These are phyloP conservation scores for Schizonepeta tenuifolia DNA, from an alignment of 257 asterid genomes.

Conservation along the genomic window DNA sequence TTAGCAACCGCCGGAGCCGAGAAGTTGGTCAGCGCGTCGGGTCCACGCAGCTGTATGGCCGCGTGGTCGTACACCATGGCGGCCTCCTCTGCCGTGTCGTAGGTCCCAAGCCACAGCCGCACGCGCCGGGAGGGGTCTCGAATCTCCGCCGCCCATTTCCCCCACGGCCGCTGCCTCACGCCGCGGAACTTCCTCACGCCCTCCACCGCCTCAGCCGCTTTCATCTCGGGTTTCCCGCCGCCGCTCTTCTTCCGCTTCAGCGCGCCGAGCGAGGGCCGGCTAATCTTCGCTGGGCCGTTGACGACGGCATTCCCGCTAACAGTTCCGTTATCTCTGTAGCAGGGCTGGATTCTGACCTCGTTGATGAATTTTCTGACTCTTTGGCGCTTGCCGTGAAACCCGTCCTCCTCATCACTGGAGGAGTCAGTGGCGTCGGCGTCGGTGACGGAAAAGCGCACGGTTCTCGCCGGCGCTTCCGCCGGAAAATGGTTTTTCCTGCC, in stretches of 20 bases:
- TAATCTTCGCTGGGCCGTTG: slow-evolving; percentile 25
- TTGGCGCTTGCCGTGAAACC: slow-evolving; percentile 34
- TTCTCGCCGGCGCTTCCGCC: slow-evolving; percentile 40
- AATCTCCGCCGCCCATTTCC: slow-evolving; percentile 99
- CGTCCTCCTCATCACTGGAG: slow-evolving; percentile 74
- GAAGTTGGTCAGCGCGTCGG: slow-evolving; percentile 91
- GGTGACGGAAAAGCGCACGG: slow-evolving; percentile 70
- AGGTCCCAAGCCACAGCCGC: slow-evolving; percentile 92
- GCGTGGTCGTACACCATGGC: slow-evolving; percentile 99
- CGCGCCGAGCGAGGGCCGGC: slow-evolving; percentile 23
- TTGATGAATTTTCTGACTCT: slow-evolving; percentile 65
- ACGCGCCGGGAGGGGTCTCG: slow-evolving; percentile 85
- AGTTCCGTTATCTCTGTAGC: slow-evolving; percentile 22
- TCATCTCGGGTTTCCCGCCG: slow-evolving; percentile 29
- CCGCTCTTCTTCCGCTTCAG: slow-evolving; percentile 49
- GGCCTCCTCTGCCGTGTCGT: slow-evolving; percentile 95
- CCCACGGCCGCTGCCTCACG: slow-evolving; percentile 96
- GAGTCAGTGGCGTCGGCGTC: slow-evolving; percentile 95
- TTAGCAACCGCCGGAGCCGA: slow-evolving; percentile 37
- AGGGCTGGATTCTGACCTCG: slow-evolving; percentile 65
- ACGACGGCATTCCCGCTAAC: slow-evolving; percentile 28
- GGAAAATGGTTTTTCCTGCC: slow-evolving; percentile 36
- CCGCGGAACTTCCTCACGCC: slow-evolving; percentile 73
- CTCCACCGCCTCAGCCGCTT: slow-evolving; percentile 30
- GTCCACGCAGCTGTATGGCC: slow-evolving; percentile 91